Evolutionary conservation across 2,329 filamentous ascomycete species (phyloP).

Genomic region (Graphiopsis chlorocephala): DNA sequence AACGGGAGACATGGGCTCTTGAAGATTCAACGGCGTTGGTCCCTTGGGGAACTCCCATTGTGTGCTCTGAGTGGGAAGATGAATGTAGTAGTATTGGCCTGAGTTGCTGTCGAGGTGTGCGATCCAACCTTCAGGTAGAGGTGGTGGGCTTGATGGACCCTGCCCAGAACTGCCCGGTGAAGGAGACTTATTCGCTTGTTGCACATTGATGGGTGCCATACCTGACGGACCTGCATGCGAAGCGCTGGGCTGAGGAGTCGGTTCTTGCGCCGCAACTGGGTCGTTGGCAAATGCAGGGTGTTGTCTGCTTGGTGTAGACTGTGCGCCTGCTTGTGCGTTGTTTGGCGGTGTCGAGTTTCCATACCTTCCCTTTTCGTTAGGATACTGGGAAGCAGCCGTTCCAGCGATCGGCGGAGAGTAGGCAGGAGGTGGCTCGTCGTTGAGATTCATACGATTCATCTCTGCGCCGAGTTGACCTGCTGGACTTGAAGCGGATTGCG

Average conservation of each 20-base stretch:
- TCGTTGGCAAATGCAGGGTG: slow-evolving; percentile 94
- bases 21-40: slow-evolving; percentile 81
- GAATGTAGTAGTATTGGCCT: slow-evolving; percentile 98
- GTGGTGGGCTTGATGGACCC: slow-evolving; percentile 80
- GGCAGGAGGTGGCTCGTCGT: slow-evolving; percentile 86
- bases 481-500: slow-evolving; percentile 43
- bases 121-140: slow-evolving; percentile 96
- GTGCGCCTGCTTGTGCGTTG: slow-evolving; percentile 23
- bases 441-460: slow-evolving; percentile 75
- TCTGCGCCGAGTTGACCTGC: slow-evolving; percentile 71
- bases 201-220: slow-evolving; percentile 43
- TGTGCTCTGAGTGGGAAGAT: slow-evolving; percentile 88
- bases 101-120: slow-evolving; percentile 93
- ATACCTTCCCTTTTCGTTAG: slow-evolving; percentile 69
- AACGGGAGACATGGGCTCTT: slow-evolving; percentile 80
- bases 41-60: slow-evolving; percentile 99
- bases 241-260: slow-evolving; percentile 47
- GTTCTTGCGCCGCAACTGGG: slow-evolving; percentile 44
- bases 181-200: slow-evolving; percentile 31
- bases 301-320: slow-evolving; percentile 39
- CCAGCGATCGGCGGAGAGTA: slow-evolving; percentile 61
- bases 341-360: slow-evolving; percentile 41
- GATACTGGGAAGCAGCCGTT: slow-evolving; percentile 57
- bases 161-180: slow-evolving; percentile 43
- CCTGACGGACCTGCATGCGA: slow-evolving; percentile 23